Base-by-base conservation (phyloP, 163 green algal genomes). In the Chlorella variabilis region DNA sequence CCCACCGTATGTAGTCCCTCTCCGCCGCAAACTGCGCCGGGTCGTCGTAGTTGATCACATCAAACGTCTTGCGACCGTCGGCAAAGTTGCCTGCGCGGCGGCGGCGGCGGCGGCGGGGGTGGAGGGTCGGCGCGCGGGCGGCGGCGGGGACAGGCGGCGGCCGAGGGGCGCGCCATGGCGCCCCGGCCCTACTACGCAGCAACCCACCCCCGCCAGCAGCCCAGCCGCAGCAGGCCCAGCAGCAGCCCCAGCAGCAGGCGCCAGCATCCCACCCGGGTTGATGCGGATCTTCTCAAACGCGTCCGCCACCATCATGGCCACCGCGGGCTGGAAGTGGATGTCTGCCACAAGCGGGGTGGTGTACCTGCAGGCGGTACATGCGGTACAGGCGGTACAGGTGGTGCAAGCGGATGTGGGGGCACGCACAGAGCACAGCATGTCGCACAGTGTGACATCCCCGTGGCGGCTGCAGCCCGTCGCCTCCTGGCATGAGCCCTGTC, bases 231-330 rank as follows among this genome's bases (percentile, higher is more conserved):
- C n/a, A n/a, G n/a, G n/a, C n/a, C n/a, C n/a, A n/a, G n/a, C n/a
- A n/a, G n/a, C n/a, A n/a, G n/a, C n/a, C n/a, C 3, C 9, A 17
- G 2, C 34, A 51, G 39, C 66, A 39, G 25, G 8, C 21, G n/a
- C 27, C 27, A 3, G 67, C 67, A 25, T 45, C 41, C 20, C 75
- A 73, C 75, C 97, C 15, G 97, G 97, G 91, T 99, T 99, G 84
- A 99, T 94, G 75, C 97, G 94, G 87, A 99, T 99, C 90, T 99
- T 99, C 90, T 99, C 96, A 86, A 99, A 99, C 21, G 94, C 95
- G 4, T 99, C 97, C 5, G 97, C 96, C 77, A 99, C 97, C 89
- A 95, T 94, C 90, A 98, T 95, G 9, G 97, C 97, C 15, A 99
- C 93, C 34, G 83, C 86, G 21, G 97, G 97, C 88, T 98, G 93